Percentiles rank a stretch among this genome's conserved stretches.
Conservation (phyloP, 305 asterid species). For the Galium porrigens region DNA sequence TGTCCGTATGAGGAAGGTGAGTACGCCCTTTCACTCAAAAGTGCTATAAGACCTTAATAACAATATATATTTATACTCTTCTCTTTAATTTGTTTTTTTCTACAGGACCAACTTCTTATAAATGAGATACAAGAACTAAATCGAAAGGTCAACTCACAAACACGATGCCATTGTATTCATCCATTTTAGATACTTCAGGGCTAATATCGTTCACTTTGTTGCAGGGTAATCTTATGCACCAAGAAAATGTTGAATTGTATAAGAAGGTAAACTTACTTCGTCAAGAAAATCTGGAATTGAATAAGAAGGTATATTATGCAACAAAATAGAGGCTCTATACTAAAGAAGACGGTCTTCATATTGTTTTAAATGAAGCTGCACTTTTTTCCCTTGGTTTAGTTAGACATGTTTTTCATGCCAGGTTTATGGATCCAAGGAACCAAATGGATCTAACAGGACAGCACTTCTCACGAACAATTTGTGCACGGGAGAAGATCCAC, state of each 20-base stretch:
- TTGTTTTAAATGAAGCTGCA: background rate
- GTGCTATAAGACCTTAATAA: background rate
- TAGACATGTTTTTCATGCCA: slow-evolving; percentile 19
- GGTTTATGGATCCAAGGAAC: slow-evolving; percentile 39
- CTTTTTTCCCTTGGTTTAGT: slow-evolving; percentile 2
- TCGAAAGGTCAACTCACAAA: slow-evolving; percentile 32
- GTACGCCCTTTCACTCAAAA: slow-evolving; percentile 8
- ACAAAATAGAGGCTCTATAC: slow-evolving; percentile 9
- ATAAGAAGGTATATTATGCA: slow-evolving; percentile 37
- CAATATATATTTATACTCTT: background rate
- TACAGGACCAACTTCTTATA: slow-evolving; percentile 43
- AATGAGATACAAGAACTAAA: slow-evolving; percentile 49
- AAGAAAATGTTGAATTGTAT: slow-evolving; percentile 51
- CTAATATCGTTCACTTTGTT: slow-evolving; percentile 24
- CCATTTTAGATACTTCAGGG: slow-evolving; percentile 13
- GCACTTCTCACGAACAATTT: slow-evolving; percentile 24
- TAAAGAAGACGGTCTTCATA: background rate
- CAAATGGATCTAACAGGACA: slow-evolving; percentile 29
- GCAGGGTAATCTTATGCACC: slow-evolving; percentile 53
- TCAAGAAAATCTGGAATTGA: slow-evolving; percentile 37
- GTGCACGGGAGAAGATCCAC: slow-evolving; percentile 35
- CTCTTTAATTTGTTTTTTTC: background rate
- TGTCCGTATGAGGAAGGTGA: slow-evolving; percentile 53
- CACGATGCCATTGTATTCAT: slow-evolving; percentile 1
- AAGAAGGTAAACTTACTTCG: slow-evolving; percentile 38